Evolutionary conservation across 2,329 filamentous ascomycete species (phyloP).

Genomic region (Aspergillus sp.): DNA sequence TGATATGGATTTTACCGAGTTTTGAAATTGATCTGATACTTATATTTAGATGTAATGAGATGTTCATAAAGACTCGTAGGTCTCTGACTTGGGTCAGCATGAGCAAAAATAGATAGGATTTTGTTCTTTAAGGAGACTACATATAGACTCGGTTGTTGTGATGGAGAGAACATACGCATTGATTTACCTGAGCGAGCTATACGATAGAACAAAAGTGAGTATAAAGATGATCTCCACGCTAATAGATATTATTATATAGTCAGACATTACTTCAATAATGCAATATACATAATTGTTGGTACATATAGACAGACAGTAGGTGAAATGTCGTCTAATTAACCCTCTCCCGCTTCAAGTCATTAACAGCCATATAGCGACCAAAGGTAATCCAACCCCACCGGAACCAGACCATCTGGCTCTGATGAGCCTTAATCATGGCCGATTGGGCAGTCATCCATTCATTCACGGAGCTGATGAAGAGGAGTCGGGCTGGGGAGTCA

Average conservation of each 20-base stretch:
- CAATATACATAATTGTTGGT: background rate
- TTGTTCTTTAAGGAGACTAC: too few relatives aligned
- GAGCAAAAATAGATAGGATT: too few relatives aligned
- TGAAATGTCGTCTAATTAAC: constrained; percentile 12
- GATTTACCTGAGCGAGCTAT: too few relatives aligned
- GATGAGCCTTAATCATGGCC: constrained; percentile 86
- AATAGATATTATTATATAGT: background rate
- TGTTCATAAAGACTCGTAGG: too few relatives aligned
- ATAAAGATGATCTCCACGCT: too few relatives aligned
- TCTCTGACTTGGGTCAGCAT: too few relatives aligned
- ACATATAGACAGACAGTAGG: background rate
- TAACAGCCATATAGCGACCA: constrained; percentile 92
- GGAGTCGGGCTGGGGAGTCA: constrained; percentile 54
- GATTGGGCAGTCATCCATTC: constrained; percentile 65
- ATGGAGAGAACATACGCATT: too few relatives aligned
- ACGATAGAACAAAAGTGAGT: too few relatives aligned
- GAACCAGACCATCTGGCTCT: constrained; percentile 98
- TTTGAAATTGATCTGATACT: too few relatives aligned
- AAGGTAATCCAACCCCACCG: constrained; percentile 90
- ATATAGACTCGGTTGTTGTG: too few relatives aligned
- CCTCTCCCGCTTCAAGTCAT: constrained; percentile 68
- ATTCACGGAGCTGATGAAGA: constrained; percentile 66
- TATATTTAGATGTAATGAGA: too few relatives aligned
- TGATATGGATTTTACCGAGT: too few relatives aligned
- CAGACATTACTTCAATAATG: background rate